Evolutionary conservation across 2,329 filamentous ascomycete genomes (phyloP).

Genomic region (Colletotrichum zoysiae): DNA sequence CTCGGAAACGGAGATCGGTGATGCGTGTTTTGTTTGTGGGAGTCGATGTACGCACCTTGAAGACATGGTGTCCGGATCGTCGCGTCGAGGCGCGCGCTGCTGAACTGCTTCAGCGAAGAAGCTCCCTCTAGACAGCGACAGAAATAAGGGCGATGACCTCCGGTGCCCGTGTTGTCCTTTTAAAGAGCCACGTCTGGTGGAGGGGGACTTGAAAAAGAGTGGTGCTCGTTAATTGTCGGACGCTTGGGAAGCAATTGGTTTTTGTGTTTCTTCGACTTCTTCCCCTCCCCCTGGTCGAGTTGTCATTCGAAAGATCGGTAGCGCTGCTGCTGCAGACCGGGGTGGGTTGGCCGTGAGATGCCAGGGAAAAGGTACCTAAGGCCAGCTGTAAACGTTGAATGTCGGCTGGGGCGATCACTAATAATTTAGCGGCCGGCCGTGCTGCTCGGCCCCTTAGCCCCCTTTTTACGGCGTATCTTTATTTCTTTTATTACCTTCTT

Average conservation of each 20-base stretch:
- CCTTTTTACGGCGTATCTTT: not conserved
- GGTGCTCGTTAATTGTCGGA: not conserved
- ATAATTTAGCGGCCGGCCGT: conserved; percentile 31
- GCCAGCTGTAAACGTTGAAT: conserved; percentile 21
- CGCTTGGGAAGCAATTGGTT: not conserved
- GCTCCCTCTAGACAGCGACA: not conserved
- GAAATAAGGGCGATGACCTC: not conserved
- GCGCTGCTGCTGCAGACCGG: conserved; percentile 17
- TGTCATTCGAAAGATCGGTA: conserved; percentile 6
- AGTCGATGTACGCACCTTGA: conserved; percentile 33
- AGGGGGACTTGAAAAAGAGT: not conserved
- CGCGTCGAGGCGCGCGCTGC: conserved; percentile 18
- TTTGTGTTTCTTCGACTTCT: not conserved
- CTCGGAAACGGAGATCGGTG: not conserved
- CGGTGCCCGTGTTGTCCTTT: not conserved
- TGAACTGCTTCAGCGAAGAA: not conserved
- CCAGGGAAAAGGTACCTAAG: not conserved
- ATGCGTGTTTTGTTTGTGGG: not conserved
- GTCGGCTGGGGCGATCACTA: conserved; percentile 39
- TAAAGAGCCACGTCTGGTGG: conserved; percentile 1
- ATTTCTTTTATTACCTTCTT: not conserved
- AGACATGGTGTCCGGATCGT: conserved; percentile 37
- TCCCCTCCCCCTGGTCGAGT: conserved; percentile 13
- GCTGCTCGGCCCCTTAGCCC: conserved; percentile 1
- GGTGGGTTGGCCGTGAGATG: conserved; percentile 12